A percentile compares a stretch with the other conserved stretches of the same genome.
Conservation (phyloP, 345 rosid species). For the Euphorbia pulcherrima region DNA sequence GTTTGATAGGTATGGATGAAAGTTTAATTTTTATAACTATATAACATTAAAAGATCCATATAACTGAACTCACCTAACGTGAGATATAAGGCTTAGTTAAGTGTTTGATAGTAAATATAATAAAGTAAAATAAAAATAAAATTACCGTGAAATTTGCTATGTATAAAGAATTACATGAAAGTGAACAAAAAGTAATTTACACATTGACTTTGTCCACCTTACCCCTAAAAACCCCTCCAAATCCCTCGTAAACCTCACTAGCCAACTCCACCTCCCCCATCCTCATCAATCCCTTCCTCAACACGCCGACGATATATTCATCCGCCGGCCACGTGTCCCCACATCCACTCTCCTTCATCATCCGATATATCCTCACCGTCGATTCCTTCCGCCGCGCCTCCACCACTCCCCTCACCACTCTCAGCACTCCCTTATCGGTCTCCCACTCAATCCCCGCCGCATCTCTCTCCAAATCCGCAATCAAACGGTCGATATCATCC, state of each 20-base stretch:
- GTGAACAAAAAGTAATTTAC: not conserved
- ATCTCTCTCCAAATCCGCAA: constrained; percentile 44
- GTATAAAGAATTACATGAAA: no score
- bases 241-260: constrained; percentile 44
- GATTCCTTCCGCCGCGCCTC: constrained; percentile 63
- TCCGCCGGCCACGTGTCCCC: constrained; percentile 57
- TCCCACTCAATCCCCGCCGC: constrained; percentile 29
- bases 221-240: constrained; percentile 21
- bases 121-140: no score
- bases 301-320: constrained; percentile 48
- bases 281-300: constrained; percentile 57
- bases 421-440: constrained; percentile 44
- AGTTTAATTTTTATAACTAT: no score
- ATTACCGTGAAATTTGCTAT: no score
- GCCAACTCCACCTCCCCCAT: constrained; percentile 62
- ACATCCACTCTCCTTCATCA: constrained; percentile 68
- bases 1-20: no score
- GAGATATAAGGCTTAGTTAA: no score
- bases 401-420: constrained; percentile 53
- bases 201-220: constrained; percentile 17
- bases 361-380: constrained; percentile 54
- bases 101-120: no score
- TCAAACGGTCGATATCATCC: constrained; percentile 55
- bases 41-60: no score
- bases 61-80: no score